Conservation (phyloP, 371 early-diverging fungal genomes). For the Syncephalastrum sp. region DNA sequence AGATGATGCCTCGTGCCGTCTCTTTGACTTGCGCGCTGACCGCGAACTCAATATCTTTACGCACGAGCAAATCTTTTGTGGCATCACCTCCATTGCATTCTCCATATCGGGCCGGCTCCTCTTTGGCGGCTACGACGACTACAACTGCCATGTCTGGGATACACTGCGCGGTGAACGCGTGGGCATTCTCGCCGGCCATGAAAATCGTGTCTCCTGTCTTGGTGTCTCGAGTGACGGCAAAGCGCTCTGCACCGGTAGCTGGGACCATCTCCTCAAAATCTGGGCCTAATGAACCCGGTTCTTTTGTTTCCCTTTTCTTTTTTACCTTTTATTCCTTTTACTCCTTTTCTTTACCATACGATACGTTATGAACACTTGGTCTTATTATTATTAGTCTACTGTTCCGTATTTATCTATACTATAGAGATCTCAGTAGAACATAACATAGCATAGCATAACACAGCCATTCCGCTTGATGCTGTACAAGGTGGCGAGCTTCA, state of each 20-base stretch:
- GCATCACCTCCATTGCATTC: slow-evolving; percentile 95
- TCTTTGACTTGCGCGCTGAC: slow-evolving; percentile 94
- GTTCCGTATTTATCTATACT: too few relatives aligned
- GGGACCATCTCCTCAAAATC: slow-evolving; percentile 88
- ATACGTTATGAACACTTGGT: too few relatives aligned
- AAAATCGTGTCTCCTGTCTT: slow-evolving; percentile 93
- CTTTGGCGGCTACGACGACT: slow-evolving; percentile 98
- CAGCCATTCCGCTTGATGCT: too few relatives aligned
- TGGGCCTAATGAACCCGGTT: too few relatives aligned
- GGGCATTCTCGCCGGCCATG: slow-evolving; percentile 89
- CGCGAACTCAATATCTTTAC: slow-evolving; percentile 93
- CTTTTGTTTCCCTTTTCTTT: too few relatives aligned
- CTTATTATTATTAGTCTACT: too few relatives aligned
- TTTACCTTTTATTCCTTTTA: too few relatives aligned
- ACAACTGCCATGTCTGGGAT: slow-evolving; percentile 97
- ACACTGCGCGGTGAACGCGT: slow-evolving; percentile 91
- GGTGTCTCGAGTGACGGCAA: slow-evolving; percentile 93
- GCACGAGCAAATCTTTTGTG: slow-evolving; percentile 93
- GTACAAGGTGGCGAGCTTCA: too few relatives aligned
- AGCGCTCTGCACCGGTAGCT: slow-evolving; percentile 95
- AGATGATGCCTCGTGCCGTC: slow-evolving; percentile 93
- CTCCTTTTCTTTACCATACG: too few relatives aligned
- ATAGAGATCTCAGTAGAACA: too few relatives aligned
- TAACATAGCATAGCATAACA: too few relatives aligned
- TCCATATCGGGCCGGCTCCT: slow-evolving; percentile 89